These are phyloP conservation scores for Venturiaceae sp. DNA, from an alignment of 2,329 filamentous ascomycete genomes.

Conservation along the genomic window DNA sequence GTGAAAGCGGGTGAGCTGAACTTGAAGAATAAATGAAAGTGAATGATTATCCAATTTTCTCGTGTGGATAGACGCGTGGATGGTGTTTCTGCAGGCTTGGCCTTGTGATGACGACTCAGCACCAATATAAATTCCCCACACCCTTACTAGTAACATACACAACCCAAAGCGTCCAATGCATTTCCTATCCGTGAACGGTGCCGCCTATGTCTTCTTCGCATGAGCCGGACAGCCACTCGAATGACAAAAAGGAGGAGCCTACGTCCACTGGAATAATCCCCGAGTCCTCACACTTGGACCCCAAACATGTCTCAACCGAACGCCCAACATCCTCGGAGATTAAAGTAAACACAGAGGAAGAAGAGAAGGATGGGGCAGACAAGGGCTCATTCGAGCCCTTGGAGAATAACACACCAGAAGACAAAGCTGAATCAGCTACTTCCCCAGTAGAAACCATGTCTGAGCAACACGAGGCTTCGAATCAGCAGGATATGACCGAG, in stretches of 20 bases:
- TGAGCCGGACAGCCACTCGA: not conserved
- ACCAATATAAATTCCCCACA: not conserved
- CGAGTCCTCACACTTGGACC: not conserved
- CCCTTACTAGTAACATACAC: not conserved
- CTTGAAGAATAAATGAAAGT: not conserved
- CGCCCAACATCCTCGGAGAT: not conserved
- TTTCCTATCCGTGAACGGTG: not conserved
- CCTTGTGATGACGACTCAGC: not conserved
- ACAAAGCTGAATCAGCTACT: not conserved
- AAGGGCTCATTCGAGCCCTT: not conserved
- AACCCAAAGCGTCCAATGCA: not conserved
- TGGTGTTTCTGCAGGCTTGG: not conserved
- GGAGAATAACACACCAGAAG: not conserved
- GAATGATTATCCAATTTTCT: not conserved
- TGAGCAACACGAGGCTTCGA: not conserved
- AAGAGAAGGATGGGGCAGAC: not conserved
- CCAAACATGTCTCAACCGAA: not conserved
- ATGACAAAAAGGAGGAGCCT: not conserved
- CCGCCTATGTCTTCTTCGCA: conserved; percentile 6
- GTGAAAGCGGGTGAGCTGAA: not conserved
- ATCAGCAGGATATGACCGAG: not conserved
- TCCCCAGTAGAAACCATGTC: not conserved
- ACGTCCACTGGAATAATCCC: not conserved
- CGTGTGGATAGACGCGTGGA: not conserved
- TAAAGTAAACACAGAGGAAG: not conserved